Base-by-base conservation (phyloP, 331 rosid species). In the Acacia concinna region DNA sequence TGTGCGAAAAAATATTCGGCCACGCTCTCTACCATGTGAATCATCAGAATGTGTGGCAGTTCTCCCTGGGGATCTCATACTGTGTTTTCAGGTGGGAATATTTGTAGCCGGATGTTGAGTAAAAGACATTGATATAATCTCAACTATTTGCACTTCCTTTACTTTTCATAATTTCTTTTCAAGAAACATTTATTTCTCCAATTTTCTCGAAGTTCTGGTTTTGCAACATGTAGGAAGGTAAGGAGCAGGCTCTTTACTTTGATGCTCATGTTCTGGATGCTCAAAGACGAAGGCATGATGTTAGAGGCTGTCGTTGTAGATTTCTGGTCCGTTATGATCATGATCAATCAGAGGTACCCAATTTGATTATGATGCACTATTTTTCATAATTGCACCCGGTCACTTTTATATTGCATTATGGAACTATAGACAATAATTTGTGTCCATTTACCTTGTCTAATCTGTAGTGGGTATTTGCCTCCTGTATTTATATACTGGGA, bases 211-310 rank as follows among this genome's bases (percentile, higher is more conserved):
- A 38, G 51, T 75, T 82, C 56, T 62, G 71, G 28, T 83, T 73
- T 74, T 86, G 56, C 18, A 73, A 77, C 47, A 62, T 81, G 68
- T 90, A 96, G 99, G 99, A 96, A 87, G 97, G 98, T 71, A 93
- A 96, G 86, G 99, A 96, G 83, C 99, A 96, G 82, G 99, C 99
- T 51, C 97, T 96, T 83, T 96, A 96, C 88, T 96, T 83, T 79
- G 99, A 96, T 74, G 99, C 99, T 75, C 98, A 91, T 82, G 99
- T 96, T 68, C 98, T 96, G 52, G 98, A 96, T 82, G 96, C 99
- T 73, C 99, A 96, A 86, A 90, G 99, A 75, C 90, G 99, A 62
- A 87, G 99, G 75, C 99, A 96, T 81, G 99, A 96, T 86, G 97
- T 96, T 64, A 85, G 99, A 86, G 99, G 99, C 34, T 96, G 99